Evolutionary conservation across 331 rosid species (phyloP).

Genomic region (Rosa hybrid): DNA sequence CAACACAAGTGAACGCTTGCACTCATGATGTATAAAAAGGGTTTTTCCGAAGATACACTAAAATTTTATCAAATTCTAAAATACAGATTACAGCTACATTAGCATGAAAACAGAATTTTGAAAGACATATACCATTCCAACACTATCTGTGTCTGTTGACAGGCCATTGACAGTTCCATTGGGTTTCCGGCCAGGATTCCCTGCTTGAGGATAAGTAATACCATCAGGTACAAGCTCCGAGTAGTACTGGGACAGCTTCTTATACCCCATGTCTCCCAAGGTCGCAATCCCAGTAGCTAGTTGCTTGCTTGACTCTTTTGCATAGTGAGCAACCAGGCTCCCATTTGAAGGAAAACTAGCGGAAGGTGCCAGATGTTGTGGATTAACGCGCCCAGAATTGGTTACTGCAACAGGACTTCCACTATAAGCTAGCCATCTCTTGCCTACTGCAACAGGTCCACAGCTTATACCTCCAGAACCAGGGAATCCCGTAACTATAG

Average conservation of each 20-base stretch:
- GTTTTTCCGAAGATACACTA: background rate
- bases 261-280: constrained; percentile 95
- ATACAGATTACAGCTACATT: background rate
- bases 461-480: constrained; percentile 77
- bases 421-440: constrained; percentile 97
- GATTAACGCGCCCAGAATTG: constrained; percentile 65
- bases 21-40: background rate
- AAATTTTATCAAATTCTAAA: background rate
- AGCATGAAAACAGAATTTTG: constrained; percentile 21
- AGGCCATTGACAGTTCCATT: constrained; percentile 61
- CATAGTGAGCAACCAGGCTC: constrained; percentile 89
- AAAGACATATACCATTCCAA: constrained; percentile 76
- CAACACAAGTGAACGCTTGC: background rate
- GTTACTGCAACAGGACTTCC: constrained; percentile 61
- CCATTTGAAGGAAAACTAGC: constrained; percentile 83
- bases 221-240: constrained; percentile 71
- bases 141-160: constrained; percentile 57
- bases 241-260: constrained; percentile 84
- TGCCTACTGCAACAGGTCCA: constrained; percentile 96
- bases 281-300: constrained; percentile 87
- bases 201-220: constrained; percentile 54
- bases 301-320: constrained; percentile 96
- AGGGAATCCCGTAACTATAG: constrained; percentile 55
- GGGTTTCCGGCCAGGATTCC: constrained; percentile 50
- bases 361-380: constrained; percentile 74